Evolutionary conservation across 805 yeast genomes (phyloP), one percentile per base, ranked within the genome.

Genomic region (Zygosaccharomyces bailii): DNA sequence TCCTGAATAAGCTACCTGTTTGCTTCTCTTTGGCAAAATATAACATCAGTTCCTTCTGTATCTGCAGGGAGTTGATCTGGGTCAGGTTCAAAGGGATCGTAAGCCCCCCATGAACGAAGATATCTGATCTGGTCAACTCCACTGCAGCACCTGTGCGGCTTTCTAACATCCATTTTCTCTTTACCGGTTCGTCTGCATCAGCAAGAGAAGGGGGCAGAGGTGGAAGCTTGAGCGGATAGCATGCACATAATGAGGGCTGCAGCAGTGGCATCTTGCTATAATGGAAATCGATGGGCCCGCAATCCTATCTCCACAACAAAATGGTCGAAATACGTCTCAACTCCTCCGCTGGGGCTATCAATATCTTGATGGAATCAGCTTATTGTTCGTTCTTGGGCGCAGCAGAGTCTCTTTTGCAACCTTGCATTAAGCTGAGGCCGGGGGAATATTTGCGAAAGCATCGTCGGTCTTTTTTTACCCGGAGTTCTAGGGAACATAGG

Each of bases 71-170:
- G 9, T 75, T 66, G 20, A 72, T 65, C 2, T 67, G 55, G 3
- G 63, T 53, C 30, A 82, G 55, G 37, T 76, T 75, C 13, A 84
- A 55, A 1, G 83, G 84, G 7, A 80, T 61, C 0, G 80, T 75
- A 13, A 82, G 63, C 0, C 93, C 93, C n/a, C 90, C 91, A 58
- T 70, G 78, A 0, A 78, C 80, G 23, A 80, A 74, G 1, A 84
- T 69, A 39, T 79, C 69, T 4, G 90, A 83, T 53, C 80, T 75
- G 29, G 74, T 70, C 19, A 80, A 68, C 1, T 74, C 67, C 1
- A 80, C 66, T 0, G 87, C 78, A 1, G 87, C 77, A 11, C 93
- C 93, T 1, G 88, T 80, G 45, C 91, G 70, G 36, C 75, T 75
- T 43, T 78, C 79, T 48, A 84, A 65, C 45, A 78, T 72, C 34